Conservation (phyloP, 169 alveolate genomes). For the Babesia divergens region DNA sequence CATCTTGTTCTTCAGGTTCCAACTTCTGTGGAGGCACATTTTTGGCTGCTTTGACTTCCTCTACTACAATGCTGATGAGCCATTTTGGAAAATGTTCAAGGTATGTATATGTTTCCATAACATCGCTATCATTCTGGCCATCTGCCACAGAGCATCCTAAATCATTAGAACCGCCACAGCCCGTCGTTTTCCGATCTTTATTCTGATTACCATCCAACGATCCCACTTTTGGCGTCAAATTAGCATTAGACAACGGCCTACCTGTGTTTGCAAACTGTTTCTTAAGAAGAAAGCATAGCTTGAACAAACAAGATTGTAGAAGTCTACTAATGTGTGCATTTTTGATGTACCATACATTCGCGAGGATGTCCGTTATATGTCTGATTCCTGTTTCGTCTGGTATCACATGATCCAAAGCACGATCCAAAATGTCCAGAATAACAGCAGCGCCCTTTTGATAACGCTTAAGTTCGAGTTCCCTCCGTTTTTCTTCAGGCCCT, state of each 20-base stretch:
- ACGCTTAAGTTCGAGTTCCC: not conserved
- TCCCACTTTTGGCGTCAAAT: not conserved
- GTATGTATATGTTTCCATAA: not conserved
- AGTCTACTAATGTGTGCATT: not conserved
- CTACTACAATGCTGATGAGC: not conserved
- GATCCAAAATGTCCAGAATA: slow-evolving; percentile 1
- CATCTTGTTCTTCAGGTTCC: not conserved
- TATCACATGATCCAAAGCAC: not conserved
- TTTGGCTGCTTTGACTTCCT: not conserved
- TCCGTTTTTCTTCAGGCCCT: not conserved
- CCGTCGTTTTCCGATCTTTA: too few relatives aligned
- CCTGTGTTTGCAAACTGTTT: not conserved
- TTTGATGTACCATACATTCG: not conserved
- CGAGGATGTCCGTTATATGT: slow-evolving; percentile 1
- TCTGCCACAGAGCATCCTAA: not conserved
- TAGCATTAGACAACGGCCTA: not conserved
- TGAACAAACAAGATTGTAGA: not conserved
- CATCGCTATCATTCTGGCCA: not conserved
- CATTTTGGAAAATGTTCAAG: not conserved
- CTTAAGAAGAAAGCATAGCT: not conserved
- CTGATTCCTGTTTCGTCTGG: not conserved
- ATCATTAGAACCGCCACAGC: not conserved
- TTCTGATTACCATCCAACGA: too few relatives aligned
- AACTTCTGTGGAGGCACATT: not conserved
- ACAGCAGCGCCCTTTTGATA: not conserved